Conservation (phyloP, 179 eudicot species). For the Sideroxylon spinosum region DNA sequence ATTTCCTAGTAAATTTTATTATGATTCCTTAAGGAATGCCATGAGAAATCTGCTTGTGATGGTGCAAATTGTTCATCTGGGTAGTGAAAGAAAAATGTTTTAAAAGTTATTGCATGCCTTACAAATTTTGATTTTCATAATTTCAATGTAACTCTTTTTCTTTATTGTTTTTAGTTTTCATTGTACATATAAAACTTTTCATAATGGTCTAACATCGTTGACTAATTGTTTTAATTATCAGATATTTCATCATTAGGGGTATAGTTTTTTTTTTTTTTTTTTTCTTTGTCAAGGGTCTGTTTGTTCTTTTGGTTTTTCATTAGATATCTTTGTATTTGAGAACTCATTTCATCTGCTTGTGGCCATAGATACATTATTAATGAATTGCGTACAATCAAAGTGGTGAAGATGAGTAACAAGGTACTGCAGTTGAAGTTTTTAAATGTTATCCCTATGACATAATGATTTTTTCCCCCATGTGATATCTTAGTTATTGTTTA, state of each 20-base stretch:
- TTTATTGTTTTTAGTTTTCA: neutral
- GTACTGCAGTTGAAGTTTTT: constrained; percentile 23
- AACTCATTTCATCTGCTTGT: constrained; percentile 21
- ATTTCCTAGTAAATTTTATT: neutral
- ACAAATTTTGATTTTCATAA: neutral
- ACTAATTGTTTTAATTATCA: neutral
- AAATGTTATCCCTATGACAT: neutral
- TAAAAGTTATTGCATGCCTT: neutral
- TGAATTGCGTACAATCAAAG: constrained; percentile 34
- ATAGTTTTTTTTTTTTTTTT: neutral
- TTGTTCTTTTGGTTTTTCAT: neutral
- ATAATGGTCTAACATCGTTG: neutral
- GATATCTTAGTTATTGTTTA: neutral
- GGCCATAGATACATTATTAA: constrained; percentile 32
- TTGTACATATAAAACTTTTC: neutral
- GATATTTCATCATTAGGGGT: neutral
- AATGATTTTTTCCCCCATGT: neutral
- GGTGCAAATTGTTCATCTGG: neutral
- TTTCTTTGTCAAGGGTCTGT: neutral
- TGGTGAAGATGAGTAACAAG: constrained; percentile 38
- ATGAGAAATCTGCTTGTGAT: neutral
- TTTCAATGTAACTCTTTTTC: neutral
- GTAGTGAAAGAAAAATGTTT: neutral
- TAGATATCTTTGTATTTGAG: neutral
- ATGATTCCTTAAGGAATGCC: neutral